Conservation (phyloP, 2,329 filamentous ascomycete genomes). For the Colletotrichum sojae region DNA sequence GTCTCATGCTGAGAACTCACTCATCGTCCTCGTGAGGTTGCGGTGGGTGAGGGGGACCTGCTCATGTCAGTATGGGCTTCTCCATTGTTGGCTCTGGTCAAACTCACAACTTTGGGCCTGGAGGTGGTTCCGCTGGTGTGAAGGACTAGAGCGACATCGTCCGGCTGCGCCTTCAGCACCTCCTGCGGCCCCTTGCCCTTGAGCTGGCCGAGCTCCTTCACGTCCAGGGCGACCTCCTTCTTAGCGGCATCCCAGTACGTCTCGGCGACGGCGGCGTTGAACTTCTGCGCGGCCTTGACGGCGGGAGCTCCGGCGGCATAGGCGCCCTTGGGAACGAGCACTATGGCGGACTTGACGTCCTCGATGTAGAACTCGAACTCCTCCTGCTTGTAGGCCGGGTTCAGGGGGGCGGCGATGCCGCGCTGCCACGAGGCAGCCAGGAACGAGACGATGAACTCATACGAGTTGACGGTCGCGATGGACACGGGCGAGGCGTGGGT, state of each 20-base stretch:
- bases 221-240: conserved; percentile 79
- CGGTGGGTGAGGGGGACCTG: conserved; percentile 83
- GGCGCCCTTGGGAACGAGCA: conserved; percentile 81
- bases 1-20: conserved; percentile 54
- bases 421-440: conserved; percentile 89
- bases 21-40: conserved; percentile 87
- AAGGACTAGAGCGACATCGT: conserved; percentile 85
- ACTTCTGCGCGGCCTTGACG: conserved; percentile 83
- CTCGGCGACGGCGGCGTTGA: conserved; percentile 87
- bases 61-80: conserved; percentile 33
- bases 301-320: conserved; percentile 77
- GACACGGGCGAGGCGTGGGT: conserved; percentile 79
- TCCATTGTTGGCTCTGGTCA: neutral
- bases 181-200: conserved; percentile 56
- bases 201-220: conserved; percentile 82
- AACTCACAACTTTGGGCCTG: conserved; percentile 82
- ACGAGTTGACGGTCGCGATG: conserved; percentile 86
- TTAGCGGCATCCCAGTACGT: conserved; percentile 81
- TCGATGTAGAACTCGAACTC: conserved; percentile 96
- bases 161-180: conserved; percentile 70
- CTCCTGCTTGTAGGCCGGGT: conserved; percentile 89
- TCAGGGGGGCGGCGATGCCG: conserved; percentile 87
- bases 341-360: conserved; percentile 84
- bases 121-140: conserved; percentile 90
- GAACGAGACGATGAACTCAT: conserved; percentile 90